Base-by-base conservation (phyloP, 116 monocot species). In the Dioscorea cayenensis region DNA sequence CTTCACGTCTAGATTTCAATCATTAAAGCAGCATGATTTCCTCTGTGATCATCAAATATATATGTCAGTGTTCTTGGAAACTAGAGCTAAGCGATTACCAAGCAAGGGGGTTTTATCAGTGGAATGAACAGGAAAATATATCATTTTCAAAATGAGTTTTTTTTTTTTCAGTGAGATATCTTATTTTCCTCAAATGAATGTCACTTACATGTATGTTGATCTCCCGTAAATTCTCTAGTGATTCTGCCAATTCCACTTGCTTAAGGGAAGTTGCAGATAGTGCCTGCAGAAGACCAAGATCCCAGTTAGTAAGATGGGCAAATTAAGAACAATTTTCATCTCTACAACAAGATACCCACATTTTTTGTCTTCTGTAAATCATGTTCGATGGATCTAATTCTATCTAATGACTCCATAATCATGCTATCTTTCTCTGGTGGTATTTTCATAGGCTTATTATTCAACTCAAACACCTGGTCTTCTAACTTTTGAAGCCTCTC, bases 401-500 rank as follows among this genome's bases (percentile, higher is more conserved):
- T 51, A 66, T 78, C 61, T 36, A 85, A 37, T 23, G 85, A 81
- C 55, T 85, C 78, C 1, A 49, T 68, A 72, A 85, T 78, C 85
- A 78, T 78, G 35, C 60, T 66, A 22, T 81, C 85, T 36, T 81
- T 81, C 51, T 85, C 85, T 14, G 68, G 78, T 60, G 85, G 85
- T 65, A 85, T 78, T 16, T 14, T 66, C 7, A 58, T 68, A 48
- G 75, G 72, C 20, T 81, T 85, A 43, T 67, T 66, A 66, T 75
- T 73, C n/a, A 85, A 60, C 21, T 85, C 75, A 28, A 18, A 52
- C 27, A 85, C 66, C 43, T n/a, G 59, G 20, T 81, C 85, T 81
- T 85, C 85, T 51, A 85, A 63, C 63, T 63, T 85, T 77, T 85
- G 81, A 63, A 85, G 60, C 71, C 85, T 78, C 51, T 85, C 81